Conservation (phyloP, 2,329 filamentous ascomycete species). For the Neophaeococcomyces aloes region DNA sequence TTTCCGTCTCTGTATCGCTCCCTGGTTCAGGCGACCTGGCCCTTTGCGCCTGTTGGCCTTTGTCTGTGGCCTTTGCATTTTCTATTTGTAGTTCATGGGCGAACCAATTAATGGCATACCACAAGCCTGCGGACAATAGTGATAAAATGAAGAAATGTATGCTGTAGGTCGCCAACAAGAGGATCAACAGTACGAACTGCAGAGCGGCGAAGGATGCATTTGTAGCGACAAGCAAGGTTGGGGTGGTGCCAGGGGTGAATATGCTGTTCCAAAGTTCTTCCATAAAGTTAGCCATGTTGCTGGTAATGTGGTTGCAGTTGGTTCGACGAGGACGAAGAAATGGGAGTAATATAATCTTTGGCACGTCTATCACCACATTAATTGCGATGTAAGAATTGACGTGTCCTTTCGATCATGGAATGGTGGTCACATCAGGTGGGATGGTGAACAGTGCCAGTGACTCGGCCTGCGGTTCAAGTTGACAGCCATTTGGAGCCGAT, state of each 20-base stretch:
- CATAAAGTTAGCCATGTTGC: constrained; percentile 45
- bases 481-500: background rate
- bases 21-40: constrained; percentile 28
- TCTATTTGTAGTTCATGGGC: constrained; percentile 52
- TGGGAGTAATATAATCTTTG: background rate
- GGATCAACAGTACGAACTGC: constrained; percentile 63
- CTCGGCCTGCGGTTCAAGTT: background rate
- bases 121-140: constrained; percentile 66
- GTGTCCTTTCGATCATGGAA: background rate
- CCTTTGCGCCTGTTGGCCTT: constrained; percentile 36
- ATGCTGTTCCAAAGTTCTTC: constrained; percentile 79
- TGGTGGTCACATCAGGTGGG: background rate
- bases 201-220: constrained; percentile 81
- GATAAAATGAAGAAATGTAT: constrained; percentile 82
- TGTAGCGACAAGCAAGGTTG: constrained; percentile 76
- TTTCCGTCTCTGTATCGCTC: constrained; percentile 32
- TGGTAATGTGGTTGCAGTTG: background rate
- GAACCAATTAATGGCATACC: constrained; percentile 98
- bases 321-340: background rate
- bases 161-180: constrained; percentile 73
- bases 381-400: too few relatives aligned
- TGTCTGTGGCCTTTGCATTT: constrained; percentile 39
- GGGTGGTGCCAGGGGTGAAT: constrained; percentile 85
- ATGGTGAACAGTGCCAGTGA: background rate
- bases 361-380: too few relatives aligned